Percentiles rank a stretch among this genome's conserved stretches.
Evolutionary conservation across 1,284 basidiomycete genomes (phyloP).

Genomic region (Cryptococcus sp.): DNA sequence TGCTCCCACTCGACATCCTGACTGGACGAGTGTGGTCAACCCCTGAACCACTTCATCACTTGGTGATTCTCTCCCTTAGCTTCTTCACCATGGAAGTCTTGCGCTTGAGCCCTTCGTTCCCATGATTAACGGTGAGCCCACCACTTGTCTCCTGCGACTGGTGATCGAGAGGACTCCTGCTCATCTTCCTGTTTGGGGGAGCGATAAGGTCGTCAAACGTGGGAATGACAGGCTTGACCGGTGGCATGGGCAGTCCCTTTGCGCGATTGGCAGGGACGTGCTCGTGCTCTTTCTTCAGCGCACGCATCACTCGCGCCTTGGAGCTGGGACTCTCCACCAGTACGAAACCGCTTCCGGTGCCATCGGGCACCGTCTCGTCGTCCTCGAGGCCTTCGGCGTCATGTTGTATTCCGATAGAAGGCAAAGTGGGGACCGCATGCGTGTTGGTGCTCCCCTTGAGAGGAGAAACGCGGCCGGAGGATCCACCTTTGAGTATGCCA

Average conservation of each 20-base stretch:
- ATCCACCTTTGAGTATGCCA: neutral
- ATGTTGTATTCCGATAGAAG: neutral
- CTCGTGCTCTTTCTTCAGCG: slow-evolving; percentile 20
- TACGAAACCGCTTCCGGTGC: slow-evolving; percentile 25
- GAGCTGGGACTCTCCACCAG: slow-evolving; percentile 39
- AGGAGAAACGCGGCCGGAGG: neutral
- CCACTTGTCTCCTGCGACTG: neutral
- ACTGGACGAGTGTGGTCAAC: too few relatives aligned
- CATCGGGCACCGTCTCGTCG: slow-evolving; percentile 7
- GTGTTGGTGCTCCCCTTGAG: neutral
- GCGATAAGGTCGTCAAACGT: slow-evolving; percentile 45
- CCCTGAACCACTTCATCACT: too few relatives aligned
- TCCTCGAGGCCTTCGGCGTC: slow-evolving; percentile 8
- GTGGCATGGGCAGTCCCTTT: slow-evolving; percentile 43
- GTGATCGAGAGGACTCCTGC: slow-evolving; percentile 7
- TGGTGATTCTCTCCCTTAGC: slow-evolving; percentile 43
- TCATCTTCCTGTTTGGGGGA: slow-evolving; percentile 6
- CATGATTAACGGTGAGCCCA: slow-evolving; percentile 1
- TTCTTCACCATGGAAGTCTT: slow-evolving; percentile 52
- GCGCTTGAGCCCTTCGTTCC: slow-evolving; percentile 37
- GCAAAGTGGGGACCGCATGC: neutral
- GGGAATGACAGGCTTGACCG: slow-evolving; percentile 52
- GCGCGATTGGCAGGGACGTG: slow-evolving; percentile 17
- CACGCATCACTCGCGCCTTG: slow-evolving; percentile 29
- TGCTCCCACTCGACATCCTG: too few relatives aligned